These are phyloP conservation scores for Postia placenta DNA, from an alignment of 768 basidiomycete genomes.

Conservation along the genomic window DNA sequence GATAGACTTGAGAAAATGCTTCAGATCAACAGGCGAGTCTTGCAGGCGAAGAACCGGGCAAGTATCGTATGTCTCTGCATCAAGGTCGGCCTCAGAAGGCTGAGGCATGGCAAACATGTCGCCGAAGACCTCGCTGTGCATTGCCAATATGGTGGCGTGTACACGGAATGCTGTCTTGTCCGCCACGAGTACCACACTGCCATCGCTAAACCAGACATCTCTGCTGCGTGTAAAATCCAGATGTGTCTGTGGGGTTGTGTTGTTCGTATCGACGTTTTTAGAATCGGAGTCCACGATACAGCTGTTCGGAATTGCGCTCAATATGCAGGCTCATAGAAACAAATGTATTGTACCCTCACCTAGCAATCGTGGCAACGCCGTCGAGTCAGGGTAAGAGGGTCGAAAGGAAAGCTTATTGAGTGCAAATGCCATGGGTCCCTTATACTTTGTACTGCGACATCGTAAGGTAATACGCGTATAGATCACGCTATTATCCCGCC, in stretches of 20 bases:
- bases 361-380: no score
- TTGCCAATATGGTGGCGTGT: constrained; percentile 12
- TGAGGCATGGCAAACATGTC: constrained; percentile 17
- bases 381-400: no score
- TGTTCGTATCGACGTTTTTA: no score
- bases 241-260: neutral
- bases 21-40: constrained; percentile 5
- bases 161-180: constrained; percentile 20
- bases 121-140: constrained; percentile 12
- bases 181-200: constrained; percentile 20
- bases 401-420: no score
- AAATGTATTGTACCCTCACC: no score
- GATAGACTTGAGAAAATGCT: constrained; percentile 9
- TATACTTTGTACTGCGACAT: no score
- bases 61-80: constrained; percentile 4
- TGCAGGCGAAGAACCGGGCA: constrained; percentile 9
- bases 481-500: no score
- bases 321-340: no score
- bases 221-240: constrained; percentile 4
- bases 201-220: constrained; percentile 21
- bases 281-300: no score
- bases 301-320: no score
- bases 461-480: no score
- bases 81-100: constrained; percentile 6
- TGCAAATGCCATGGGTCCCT: no score